Base-by-base conservation (phyloP, 1,284 basidiomycete species). In the Rhodotorula sp. region DNA sequence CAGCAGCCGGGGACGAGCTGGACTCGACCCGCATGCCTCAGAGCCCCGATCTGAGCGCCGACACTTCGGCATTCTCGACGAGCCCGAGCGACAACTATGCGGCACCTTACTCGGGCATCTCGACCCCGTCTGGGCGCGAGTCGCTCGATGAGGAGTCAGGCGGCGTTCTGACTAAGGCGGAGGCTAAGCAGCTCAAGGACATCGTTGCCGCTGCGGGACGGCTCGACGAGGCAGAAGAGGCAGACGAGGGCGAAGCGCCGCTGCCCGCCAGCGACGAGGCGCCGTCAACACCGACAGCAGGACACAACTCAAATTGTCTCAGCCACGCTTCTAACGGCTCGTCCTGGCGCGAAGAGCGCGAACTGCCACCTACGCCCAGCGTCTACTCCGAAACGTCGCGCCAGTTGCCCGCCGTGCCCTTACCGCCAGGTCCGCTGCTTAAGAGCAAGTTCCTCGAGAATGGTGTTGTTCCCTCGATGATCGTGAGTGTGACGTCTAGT, bases 371-470 rank as follows among this genome's bases (percentile, higher is more conserved):
- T 0, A 72, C 70, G 8, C 70, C 70, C n/a, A 66, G 63, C 41
- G 64, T 72, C n/a, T 72, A 72, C 60, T 65, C 67, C 7, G 61
- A 62, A 19, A 42, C 44, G 2, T 68, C 71, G 10, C 68, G 72
- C 0, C 63, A 67, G 25, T 50, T 71, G 0, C 66, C 68, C 1
- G 21, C 44, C 16, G 48, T 41, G 53, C 62, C 70, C 1, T 77
- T 81, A 1, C 78, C 81, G 10, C 80, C 82, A 0, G 94, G 93
- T 1, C 92, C 94, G 77, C 83, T 85, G 72, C 84, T 95, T 77
- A 97, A 96, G 82, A 85, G 86, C 73, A 83, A 86, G 64, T 91
- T 93, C 78, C 81, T 94, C 72, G 85, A 92, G 34, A 84, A 88
- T 55, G 86, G 88, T 61, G 87, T 96, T 2, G 82, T 93, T 50